phyloP scores from a whole-genome alignment of 2,329 filamentous ascomycete genomes.

The Stemphylium lycopersici region DNA sequence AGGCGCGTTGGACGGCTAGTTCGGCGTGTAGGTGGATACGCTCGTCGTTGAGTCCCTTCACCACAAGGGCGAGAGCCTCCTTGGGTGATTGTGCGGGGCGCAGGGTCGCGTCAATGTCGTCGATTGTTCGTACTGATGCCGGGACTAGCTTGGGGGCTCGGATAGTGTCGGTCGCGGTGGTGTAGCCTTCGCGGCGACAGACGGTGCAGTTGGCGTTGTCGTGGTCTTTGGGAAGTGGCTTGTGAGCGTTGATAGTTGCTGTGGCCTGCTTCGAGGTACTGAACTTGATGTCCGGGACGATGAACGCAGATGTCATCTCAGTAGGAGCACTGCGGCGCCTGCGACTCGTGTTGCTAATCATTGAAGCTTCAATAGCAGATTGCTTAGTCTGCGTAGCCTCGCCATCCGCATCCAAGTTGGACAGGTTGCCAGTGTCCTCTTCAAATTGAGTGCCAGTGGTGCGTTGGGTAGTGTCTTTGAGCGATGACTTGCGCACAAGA shows the following conservation, averaged over 20 bases:
- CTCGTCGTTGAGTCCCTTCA: slow-evolving; percentile 83
- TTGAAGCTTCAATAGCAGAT: slow-evolving; percentile 46
- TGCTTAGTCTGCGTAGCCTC: slow-evolving; percentile 41
- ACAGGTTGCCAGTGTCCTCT: slow-evolving; percentile 46
- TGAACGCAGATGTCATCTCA: slow-evolving; percentile 69
- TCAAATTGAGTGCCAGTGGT: slow-evolving; percentile 40
- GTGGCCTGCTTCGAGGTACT: slow-evolving; percentile 35
- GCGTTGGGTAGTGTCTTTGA: slow-evolving; percentile 57
- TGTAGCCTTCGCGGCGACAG: slow-evolving; percentile 56
- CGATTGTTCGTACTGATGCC: slow-evolving; percentile 57
- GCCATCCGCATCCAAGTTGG: slow-evolving; percentile 32
- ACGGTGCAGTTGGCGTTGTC: slow-evolving; percentile 63
- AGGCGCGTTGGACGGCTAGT: slow-evolving; percentile 64
- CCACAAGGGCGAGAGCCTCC: slow-evolving; percentile 77
- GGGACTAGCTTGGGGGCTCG: slow-evolving; percentile 58
- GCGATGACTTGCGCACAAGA: slow-evolving; percentile 60
- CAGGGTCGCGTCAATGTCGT: slow-evolving; percentile 64
- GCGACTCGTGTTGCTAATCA: slow-evolving; percentile 57
- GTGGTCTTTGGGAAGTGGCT: slow-evolving; percentile 51
- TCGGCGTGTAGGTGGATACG: slow-evolving; percentile 75
- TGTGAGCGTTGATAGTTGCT: slow-evolving; percentile 25
- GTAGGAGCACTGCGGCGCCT: slow-evolving; percentile 57
- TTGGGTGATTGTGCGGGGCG: slow-evolving; percentile 70
- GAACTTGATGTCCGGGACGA: slow-evolving; percentile 67
- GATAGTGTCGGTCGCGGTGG: slow-evolving; percentile 34